Conservation (phyloP, 1,284 basidiomycete genomes). For the Kalmanozyma brasiliensis region DNA sequence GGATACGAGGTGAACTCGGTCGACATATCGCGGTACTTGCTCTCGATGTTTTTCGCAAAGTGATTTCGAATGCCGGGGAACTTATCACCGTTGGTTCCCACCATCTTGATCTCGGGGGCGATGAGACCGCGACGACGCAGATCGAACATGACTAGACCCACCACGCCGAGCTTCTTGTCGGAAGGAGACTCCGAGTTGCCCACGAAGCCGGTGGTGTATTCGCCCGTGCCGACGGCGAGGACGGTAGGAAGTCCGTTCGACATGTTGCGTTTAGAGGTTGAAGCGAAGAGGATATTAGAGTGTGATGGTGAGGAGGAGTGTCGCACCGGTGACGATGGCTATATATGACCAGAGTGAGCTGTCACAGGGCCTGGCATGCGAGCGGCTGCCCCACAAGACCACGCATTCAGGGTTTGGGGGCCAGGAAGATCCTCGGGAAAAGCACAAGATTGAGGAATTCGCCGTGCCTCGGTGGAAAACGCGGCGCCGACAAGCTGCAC, state of each 20-base stretch:
- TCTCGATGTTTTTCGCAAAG: slow-evolving; percentile 82
- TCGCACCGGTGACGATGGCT: not conserved
- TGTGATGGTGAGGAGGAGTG: not conserved
- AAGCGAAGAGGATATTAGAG: not conserved
- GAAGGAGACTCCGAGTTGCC: slow-evolving; percentile 88
- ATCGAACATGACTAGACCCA: slow-evolving; percentile 88
- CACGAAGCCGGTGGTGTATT: slow-evolving; percentile 89
- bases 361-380: no score
- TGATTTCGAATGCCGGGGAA: slow-evolving; percentile 85
- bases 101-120: slow-evolving; percentile 77
- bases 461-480: not conserved
- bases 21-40: slow-evolving; percentile 86
- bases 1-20: slow-evolving; percentile 84
- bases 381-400: no score
- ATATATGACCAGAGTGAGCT: not conserved
- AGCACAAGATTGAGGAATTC: not conserved
- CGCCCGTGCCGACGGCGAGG: slow-evolving; percentile 47
- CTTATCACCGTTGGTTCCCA: slow-evolving; percentile 82
- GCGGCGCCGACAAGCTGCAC: slow-evolving; percentile 1
- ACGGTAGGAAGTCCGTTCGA: slow-evolving; percentile 38
- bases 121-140: slow-evolving; percentile 86
- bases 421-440: not conserved
- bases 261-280: not conserved
- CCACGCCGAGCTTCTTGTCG: slow-evolving; percentile 89
- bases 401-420: not conserved